Conservation (phyloP, 257 asterid genomes). For the Solanum raphanifolium region DNA sequence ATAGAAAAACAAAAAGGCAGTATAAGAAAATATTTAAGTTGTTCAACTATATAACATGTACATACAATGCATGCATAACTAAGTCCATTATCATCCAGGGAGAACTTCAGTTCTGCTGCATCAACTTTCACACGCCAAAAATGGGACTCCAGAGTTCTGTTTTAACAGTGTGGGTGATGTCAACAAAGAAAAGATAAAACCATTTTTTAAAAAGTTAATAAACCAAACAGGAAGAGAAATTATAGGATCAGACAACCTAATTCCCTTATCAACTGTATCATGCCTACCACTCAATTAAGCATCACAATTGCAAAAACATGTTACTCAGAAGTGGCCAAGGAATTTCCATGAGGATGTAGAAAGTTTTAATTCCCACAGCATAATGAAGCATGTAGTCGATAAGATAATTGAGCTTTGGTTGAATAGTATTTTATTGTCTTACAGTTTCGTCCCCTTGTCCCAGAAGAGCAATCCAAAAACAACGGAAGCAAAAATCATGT, state of each 20-base stretch:
- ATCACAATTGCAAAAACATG: not conserved
- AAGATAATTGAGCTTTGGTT: not conserved
- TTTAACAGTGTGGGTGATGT: not conserved
- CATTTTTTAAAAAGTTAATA: not conserved
- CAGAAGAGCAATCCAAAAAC: slow-evolving; percentile 35
- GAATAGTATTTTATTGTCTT: not conserved
- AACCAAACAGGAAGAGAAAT: not conserved
- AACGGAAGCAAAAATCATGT: slow-evolving; percentile 24
- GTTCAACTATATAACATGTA: not conserved
- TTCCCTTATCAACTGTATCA: not conserved
- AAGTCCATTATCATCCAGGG: not conserved
- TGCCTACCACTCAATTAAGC: not conserved
- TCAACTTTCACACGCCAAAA: not conserved
- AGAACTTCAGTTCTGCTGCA: not conserved
- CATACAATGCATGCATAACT: not conserved
- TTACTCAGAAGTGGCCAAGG: not conserved
- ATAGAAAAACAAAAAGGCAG: not conserved
- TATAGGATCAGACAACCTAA: not conserved
- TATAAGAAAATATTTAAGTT: not conserved
- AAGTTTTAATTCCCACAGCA: not conserved
- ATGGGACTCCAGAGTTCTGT: not conserved
- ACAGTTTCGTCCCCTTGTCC: slow-evolving; percentile 42
- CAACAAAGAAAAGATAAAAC: not conserved
- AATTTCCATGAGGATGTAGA: not conserved
- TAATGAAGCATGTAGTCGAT: not conserved